Base-by-base conservation (phyloP, 2,329 filamentous ascomycete species). In the Venturia effusa region DNA sequence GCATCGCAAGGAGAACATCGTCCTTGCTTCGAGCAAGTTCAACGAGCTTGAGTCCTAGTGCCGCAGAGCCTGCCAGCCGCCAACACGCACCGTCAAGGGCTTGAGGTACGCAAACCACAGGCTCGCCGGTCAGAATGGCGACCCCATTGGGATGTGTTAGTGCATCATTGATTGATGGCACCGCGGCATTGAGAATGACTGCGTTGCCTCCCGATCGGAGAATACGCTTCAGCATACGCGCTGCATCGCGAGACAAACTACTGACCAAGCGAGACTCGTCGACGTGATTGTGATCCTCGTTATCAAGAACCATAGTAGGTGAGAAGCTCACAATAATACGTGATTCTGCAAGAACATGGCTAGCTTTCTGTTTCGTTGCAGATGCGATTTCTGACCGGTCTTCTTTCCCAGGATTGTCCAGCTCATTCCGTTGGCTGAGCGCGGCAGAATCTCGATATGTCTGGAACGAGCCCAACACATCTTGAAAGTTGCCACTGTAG, bases 401-500 rank as follows among this genome's bases (percentile, higher is more conserved):
- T 68, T 96, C 91, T 71, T 92, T 95, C 15, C 92, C 92, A 1
- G 90, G 88, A 74, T 96, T 90, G 43, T 96, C 81, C 61, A 92
- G 85, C 71, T 99, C 94, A 70, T 97, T 97, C 57, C 93, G 88
- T 62, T 97, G 82, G 65, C 95, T 94, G 45, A 99, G 79, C 63
- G 90, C 87, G 8, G 94, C 93, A 0, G 94, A 97, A 7, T 94
- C 93, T 70, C 89, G 86, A 72, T 99, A 99, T 0, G 95, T 99
- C 72, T 97, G 92, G 71, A 99, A 96, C 1, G 92, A 93, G 5
- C 95, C 94, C 17, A 99, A 82, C 69, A 91, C 94, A 71, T 99
- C 94, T 75, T 99, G 94, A 69, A 96, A 96, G 72, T 99, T 99
- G 19, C 94, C 94, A 71, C 91, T 88, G 69, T 99, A 99, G 59